Evolutionary conservation across 345 rosid species (phyloP).

Genomic region (Gossypium mustelinum): DNA sequence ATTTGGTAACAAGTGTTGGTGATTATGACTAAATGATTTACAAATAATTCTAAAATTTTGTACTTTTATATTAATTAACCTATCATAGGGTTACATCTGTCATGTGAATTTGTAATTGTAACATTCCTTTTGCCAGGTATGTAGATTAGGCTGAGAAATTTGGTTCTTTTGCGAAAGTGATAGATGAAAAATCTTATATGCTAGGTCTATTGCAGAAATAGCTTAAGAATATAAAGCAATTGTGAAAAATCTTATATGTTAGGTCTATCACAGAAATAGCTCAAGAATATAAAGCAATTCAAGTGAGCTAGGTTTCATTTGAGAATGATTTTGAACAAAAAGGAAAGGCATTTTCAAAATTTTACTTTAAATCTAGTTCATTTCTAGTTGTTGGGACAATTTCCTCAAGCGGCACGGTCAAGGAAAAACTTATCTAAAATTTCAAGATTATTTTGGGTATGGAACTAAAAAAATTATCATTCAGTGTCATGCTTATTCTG

Average conservation of each 20-base stretch:
- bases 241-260: not conserved
- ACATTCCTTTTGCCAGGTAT: slow-evolving; percentile 1
- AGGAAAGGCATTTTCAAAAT: not conserved
- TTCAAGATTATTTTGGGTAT: not conserved
- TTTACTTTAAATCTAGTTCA: not conserved
- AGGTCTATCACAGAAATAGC: not conserved
- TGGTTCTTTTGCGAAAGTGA: not conserved
- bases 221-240: not conserved
- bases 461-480: not conserved
- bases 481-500: not conserved
- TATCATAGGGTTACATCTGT: not conserved
- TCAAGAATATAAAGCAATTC: not conserved
- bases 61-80: not conserved
- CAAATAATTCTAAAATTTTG: not conserved
- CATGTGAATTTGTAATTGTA: not conserved
- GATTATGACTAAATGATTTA: not conserved
- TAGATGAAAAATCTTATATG: not conserved
- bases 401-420: not conserved
- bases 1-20: not conserved
- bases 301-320: not conserved
- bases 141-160: not conserved
- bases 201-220: not conserved
- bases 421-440: slow-evolving; percentile 3
- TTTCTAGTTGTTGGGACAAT: slow-evolving; percentile 2
- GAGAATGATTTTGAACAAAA: not conserved